Base-by-base conservation (phyloP, 768 basidiomycete genomes). In the Pholiota conissans region DNA sequence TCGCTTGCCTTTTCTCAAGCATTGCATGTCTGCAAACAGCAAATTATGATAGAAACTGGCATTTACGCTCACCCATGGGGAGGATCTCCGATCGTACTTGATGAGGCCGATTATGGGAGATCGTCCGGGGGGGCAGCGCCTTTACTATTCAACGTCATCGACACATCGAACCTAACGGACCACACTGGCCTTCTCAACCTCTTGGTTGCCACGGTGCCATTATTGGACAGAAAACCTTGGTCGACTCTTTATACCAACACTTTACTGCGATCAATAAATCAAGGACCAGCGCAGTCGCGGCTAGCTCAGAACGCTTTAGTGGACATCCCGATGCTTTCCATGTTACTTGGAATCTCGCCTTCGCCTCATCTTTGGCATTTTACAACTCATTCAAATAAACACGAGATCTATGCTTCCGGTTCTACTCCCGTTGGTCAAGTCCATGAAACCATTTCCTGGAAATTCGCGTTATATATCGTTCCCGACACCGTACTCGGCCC, bases 161-260 rank as follows among this genome's bases (percentile, higher is more conserved):
- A 84, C 32, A 77, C 81, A 0, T 82, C 81, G 18, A 82, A 83
- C 56, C 67, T 84, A 24, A 59, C 67, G 1, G 81, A 84, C 61
- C 79, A 79, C 59, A 27, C 79, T 16, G 82, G 80, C 0, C 64
- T 81, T 11, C 58, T 83, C 18, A 84, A 83, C 53, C 52, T 82
- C 37, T 63, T 84, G 5, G 50, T 74, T 30, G 67, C 68, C 3
- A 62, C 74, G 0, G 55, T 71, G 1, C 80, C 80, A 1, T 62
- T 84, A 7, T 67, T 82, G 6, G 67, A 67, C 16, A 49, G 52
- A 11, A 58, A 61, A 13, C 63, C 71, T 3, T 67, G 67, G 16
- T 64, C 75, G 4, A 67, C 74, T 1, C 61, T 84, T 6, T 73
- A 78, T 42, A 80, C 79, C 2, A 73, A 83, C 58, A 68, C 78